Conservation (phyloP, 2,329 filamentous ascomycete genomes). For the Clonostachys byssicola region DNA sequence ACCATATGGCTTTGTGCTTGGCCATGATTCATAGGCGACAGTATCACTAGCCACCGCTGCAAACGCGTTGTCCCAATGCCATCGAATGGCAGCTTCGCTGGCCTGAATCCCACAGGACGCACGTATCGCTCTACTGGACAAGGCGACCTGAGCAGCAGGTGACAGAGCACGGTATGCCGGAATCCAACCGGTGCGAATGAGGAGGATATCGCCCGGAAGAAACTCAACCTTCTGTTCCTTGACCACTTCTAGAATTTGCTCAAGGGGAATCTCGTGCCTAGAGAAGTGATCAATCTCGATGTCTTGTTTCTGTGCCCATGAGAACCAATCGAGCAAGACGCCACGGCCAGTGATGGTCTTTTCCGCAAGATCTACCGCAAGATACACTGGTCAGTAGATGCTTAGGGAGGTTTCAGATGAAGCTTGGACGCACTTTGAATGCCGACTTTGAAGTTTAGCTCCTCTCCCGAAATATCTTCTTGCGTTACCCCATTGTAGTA, state of each 20-base stretch:
- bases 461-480: conserved; percentile 1
- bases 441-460: not conserved
- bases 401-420: too few species aligned
- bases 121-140: conserved; percentile 18
- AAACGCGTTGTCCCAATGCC: conserved; percentile 42
- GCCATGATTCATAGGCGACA: conserved; percentile 33
- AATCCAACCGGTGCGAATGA: conserved; percentile 33
- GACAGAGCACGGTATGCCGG: conserved; percentile 16
- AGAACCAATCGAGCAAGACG: conserved; percentile 44
- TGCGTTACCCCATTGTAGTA: conserved; percentile 7
- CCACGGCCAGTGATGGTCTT: conserved; percentile 31
- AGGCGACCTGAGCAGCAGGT: conserved; percentile 41
- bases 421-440: not conserved
- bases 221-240: conserved; percentile 24
- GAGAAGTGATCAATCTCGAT: conserved; percentile 34
- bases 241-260: conserved; percentile 23
- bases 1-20: not conserved
- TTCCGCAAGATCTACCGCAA: not conserved
- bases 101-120: conserved; percentile 31
- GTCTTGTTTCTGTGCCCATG: conserved; percentile 30
- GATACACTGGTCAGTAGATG: too few species aligned
- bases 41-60: conserved; percentile 38
- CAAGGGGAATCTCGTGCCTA: conserved; percentile 24
- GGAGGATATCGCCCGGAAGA: conserved; percentile 45
- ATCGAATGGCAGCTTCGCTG: conserved; percentile 28